Evolutionary conservation across 495 filamentous ascomycete species (phyloP).

Genomic region (Annulohypoxylon bovei): DNA sequence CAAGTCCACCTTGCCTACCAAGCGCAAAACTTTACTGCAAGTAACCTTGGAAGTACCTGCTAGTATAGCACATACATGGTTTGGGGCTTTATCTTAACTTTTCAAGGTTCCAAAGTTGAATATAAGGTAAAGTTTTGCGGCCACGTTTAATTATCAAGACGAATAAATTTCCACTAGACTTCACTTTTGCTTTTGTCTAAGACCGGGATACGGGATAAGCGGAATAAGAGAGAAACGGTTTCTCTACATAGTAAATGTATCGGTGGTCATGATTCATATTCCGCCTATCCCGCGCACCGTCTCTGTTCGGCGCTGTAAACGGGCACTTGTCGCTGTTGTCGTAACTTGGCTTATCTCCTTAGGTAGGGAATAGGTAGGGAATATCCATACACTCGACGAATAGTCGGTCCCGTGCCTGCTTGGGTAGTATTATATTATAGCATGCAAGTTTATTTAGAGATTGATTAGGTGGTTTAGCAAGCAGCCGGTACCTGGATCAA

Average conservation of each 20-base stretch:
- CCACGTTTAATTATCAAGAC: constrained; percentile 11
- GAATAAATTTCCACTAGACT: not conserved
- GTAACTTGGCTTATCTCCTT: not conserved
- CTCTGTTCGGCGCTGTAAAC: not conserved
- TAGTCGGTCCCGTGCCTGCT: constrained; percentile 14
- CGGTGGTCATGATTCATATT: not conserved
- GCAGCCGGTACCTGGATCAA: constrained; percentile 25
- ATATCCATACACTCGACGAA: not conserved
- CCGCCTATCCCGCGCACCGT: not conserved
- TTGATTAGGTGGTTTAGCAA: constrained; percentile 4
- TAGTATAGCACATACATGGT: not conserved
- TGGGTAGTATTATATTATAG: not conserved
- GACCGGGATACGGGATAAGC: not conserved
- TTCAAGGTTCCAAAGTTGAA: not conserved
- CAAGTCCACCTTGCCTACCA: too few relatives aligned
- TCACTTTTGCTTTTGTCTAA: constrained; percentile 12
- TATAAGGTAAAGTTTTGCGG: constrained; percentile 16
- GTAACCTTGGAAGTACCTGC: not conserved
- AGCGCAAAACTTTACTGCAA: too few relatives aligned
- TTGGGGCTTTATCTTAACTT: too few relatives aligned
- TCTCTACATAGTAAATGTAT: not conserved
- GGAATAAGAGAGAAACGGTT: not conserved
- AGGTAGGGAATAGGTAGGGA: too few relatives aligned
- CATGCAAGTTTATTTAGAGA: too few relatives aligned
- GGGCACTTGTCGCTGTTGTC: not conserved